Conservation (phyloP, 2,329 filamentous ascomycete species). For the Pseudocercospora crystallina region DNA sequence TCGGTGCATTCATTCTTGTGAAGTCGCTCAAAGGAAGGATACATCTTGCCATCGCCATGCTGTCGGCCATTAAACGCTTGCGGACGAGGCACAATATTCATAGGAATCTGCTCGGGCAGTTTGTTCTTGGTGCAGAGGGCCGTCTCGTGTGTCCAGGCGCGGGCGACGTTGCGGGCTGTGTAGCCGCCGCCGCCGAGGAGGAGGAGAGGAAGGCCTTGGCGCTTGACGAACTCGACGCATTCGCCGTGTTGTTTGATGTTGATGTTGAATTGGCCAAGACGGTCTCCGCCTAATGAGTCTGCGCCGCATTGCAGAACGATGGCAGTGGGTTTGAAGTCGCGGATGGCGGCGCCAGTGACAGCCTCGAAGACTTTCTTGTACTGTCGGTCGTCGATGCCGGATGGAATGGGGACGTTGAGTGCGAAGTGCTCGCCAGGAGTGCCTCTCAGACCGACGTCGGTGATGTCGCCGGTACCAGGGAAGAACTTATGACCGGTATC, state of each 20-base stretch:
- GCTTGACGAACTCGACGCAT: constrained; percentile 87
- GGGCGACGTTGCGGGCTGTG: constrained; percentile 92
- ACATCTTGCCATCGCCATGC: constrained; percentile 67
- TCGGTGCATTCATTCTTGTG: constrained; percentile 67
- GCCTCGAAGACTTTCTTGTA: constrained; percentile 83
- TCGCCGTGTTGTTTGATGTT: constrained; percentile 92
- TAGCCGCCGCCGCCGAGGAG: constrained; percentile 95
- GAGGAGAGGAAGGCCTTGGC: constrained; percentile 74
- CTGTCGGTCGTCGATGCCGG: constrained; percentile 69
- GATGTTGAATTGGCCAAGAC: constrained; percentile 92
- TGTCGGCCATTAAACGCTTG: constrained; percentile 80
- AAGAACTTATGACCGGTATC: constrained; percentile 54
- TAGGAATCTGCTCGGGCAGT: constrained; percentile 71
- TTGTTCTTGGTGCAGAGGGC: constrained; percentile 78
- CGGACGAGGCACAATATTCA: constrained; percentile 74
- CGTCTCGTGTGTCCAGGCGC: constrained; percentile 96
- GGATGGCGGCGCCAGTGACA: constrained; percentile 74
- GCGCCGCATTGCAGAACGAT: constrained; percentile 96
- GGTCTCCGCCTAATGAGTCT: constrained; percentile 89
- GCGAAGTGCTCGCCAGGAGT: constrained; percentile 74
- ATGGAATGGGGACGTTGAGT: constrained; percentile 67
- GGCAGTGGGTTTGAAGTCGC: constrained; percentile 81
- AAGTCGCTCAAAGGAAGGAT: constrained; percentile 76
- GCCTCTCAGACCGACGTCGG: constrained; percentile 66
- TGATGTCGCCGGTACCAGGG: constrained; percentile 66